phyloP scores from a whole-genome alignment of 2,329 filamentous ascomycete genomes.

The Fusarium duplospermum region DNA sequence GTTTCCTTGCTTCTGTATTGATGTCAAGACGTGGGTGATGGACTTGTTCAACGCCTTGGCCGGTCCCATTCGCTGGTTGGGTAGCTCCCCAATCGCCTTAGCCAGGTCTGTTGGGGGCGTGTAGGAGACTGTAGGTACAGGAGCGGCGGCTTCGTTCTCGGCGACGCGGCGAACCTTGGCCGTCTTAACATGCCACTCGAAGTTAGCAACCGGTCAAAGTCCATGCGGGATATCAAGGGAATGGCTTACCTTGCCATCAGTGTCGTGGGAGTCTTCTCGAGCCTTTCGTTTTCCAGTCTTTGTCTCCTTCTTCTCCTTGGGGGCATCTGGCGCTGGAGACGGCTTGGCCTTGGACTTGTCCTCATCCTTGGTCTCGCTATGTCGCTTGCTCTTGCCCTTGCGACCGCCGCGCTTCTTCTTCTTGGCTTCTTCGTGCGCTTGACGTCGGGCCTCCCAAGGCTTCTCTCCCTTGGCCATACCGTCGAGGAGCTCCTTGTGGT shows the following conservation, averaged over 20 bases:
- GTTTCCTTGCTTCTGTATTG: constrained; percentile 73
- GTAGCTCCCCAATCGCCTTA: constrained; percentile 65
- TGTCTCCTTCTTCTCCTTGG: constrained; percentile 62
- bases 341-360: constrained; percentile 58
- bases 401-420: constrained; percentile 69
- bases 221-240: neutral
- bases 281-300: constrained; percentile 68
- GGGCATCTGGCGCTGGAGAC: constrained; percentile 55
- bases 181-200: constrained; percentile 48
- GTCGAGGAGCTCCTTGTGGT: constrained; percentile 83
- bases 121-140: constrained; percentile 53
- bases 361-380: constrained; percentile 75
- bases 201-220: constrained; percentile 15
- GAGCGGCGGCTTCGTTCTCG: constrained; percentile 54
- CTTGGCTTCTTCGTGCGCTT: constrained; percentile 70
- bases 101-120: constrained; percentile 64
- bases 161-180: constrained; percentile 65
- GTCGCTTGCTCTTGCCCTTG: constrained; percentile 72
- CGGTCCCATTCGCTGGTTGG: constrained; percentile 72
- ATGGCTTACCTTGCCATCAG: constrained; percentile 60
- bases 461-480: constrained; percentile 84
- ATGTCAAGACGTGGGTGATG: constrained; percentile 73
- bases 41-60: constrained; percentile 78
- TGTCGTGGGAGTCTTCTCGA: constrained; percentile 67
- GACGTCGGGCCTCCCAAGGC: constrained; percentile 82